phyloP scores from a whole-genome alignment of 2,329 filamentous ascomycete genomes.

The Samsoniella hepiali region DNA sequence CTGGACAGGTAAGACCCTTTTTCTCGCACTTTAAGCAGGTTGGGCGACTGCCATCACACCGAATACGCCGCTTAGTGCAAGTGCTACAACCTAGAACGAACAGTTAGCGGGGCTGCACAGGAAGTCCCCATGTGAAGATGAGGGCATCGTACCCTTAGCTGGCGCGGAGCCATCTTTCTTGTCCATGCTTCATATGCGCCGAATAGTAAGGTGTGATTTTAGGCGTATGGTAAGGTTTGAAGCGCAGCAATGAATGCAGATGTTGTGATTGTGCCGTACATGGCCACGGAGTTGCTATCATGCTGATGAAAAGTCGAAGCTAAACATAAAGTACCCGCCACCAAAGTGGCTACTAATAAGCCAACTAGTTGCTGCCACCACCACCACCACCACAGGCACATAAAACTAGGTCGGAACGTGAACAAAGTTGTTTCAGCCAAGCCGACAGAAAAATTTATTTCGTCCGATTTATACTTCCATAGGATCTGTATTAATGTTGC shows the following conservation, averaged over 20 bases:
- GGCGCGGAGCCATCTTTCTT: background rate
- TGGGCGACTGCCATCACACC: conserved; percentile 27
- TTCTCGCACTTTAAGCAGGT: conserved; percentile 29
- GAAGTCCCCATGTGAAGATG: background rate
- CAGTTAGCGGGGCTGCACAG: background rate
- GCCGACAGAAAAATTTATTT: too few relatives aligned
- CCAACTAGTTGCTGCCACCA: too few relatives aligned
- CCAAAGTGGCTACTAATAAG: too few relatives aligned
- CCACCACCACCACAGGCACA: too few relatives aligned
- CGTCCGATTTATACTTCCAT: background rate
- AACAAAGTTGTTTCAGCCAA: too few relatives aligned
- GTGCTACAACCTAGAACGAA: conserved; percentile 25
- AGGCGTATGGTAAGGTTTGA: too few relatives aligned
- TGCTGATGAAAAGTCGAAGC: conserved; percentile 11
- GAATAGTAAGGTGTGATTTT: background rate
- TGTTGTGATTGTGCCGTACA: background rate
- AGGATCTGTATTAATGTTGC: background rate
- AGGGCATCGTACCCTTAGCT: conserved; percentile 9
- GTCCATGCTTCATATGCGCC: background rate
- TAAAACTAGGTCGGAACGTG: too few relatives aligned
- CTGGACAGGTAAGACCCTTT: conserved; percentile 29
- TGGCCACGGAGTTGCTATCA: background rate
- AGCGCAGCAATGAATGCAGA: background rate
- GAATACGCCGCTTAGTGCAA: conserved; percentile 30
- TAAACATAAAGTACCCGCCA: too few relatives aligned